A percentile compares a stretch with the other conserved stretches of the same genome.
Conservation (phyloP, 768 basidiomycete species). For the Trametes villosa region DNA sequence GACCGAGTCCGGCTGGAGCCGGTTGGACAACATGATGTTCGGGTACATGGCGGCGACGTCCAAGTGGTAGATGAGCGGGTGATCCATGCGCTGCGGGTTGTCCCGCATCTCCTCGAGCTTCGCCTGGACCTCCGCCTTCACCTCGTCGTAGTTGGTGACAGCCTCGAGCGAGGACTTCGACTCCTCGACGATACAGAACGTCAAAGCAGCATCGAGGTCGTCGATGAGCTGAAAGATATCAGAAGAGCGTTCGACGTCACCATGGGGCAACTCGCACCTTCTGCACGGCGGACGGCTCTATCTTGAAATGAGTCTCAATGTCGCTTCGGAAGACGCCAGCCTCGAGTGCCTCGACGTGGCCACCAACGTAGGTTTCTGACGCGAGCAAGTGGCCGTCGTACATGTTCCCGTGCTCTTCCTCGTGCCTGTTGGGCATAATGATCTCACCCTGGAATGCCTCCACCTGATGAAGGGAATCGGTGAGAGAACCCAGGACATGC, state of each 20-base stretch:
- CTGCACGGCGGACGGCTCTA: constrained; percentile 85
- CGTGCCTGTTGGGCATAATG: constrained; percentile 98
- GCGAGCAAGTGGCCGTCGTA: constrained; percentile 96
- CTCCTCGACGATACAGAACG: constrained; percentile 88
- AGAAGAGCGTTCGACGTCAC: constrained; percentile 1
- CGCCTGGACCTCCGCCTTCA: constrained; percentile 76
- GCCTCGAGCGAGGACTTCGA: constrained; percentile 75
- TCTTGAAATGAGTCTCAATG: constrained; percentile 93
- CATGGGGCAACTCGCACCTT: constrained; percentile 50
- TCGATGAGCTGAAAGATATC: constrained; percentile 72
- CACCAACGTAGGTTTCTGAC: constrained; percentile 98
- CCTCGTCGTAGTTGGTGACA: constrained; percentile 94
- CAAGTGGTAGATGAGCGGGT: constrained; percentile 95
- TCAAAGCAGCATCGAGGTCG: constrained; percentile 90
- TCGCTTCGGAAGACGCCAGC: constrained; percentile 98
- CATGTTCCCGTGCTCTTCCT: constrained; percentile 89
- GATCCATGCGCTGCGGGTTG: constrained; percentile 85
- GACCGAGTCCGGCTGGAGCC: constrained; percentile 97
- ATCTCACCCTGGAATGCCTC: constrained; percentile 91
- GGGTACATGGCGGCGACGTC: constrained; percentile 99
- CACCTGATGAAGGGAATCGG: constrained; percentile 70
- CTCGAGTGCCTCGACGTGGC: constrained; percentile 97
- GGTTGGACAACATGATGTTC: constrained; percentile 99
- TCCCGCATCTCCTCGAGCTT: constrained; percentile 91
- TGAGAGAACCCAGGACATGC: background rate